A percentile compares a stretch with the other conserved stretches of the same genome.
These are phyloP conservation scores for Schwanniomyces etchellsii DNA, from an alignment of 1,139 yeast genomes.

Conservation along the genomic window DNA sequence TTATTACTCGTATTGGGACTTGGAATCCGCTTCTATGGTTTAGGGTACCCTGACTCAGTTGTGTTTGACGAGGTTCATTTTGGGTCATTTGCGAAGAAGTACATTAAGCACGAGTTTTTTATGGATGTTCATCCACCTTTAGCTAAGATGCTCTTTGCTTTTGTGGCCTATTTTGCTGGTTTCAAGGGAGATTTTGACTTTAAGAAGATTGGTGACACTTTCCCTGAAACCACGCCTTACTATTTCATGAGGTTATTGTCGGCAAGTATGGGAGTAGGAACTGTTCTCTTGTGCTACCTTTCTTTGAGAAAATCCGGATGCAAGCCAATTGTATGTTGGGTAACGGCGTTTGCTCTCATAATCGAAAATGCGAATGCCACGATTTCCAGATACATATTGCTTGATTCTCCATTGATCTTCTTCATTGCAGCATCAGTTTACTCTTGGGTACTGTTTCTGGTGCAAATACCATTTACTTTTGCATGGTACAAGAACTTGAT, in stretches of 20 bases:
- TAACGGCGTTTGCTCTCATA: conserved; percentile 62
- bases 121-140: conserved; percentile 96
- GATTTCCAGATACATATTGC: conserved; percentile 80
- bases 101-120: conserved; percentile 66
- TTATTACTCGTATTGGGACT: conserved; percentile 50
- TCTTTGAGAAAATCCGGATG: conserved; percentile 87
- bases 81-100: conserved; percentile 74
- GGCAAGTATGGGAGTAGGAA: conserved; percentile 74
- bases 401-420: conserved; percentile 87
- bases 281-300: conserved; percentile 69
- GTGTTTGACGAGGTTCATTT: conserved; percentile 43
- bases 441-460: conserved; percentile 75
- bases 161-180: conserved; percentile 66
- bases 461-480: conserved; percentile 63
- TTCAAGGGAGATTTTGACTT: conserved; percentile 74
- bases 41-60: conserved; percentile 27
- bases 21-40: conserved; percentile 33
- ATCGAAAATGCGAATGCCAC: conserved; percentile 86
- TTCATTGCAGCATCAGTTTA: conserved; percentile 86
- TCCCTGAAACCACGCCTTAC: conserved; percentile 61
- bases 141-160: conserved; percentile 84
- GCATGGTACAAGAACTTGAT: conserved; percentile 69
- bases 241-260: conserved; percentile 83
- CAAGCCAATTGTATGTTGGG: conserved; percentile 65
- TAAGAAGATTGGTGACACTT: conserved; percentile 62